Percentiles rank a stretch among this genome's conserved stretches.
These are phyloP conservation scores for Striga hermonthica DNA, from an alignment of 305 asterid species.

Conservation along the genomic window DNA sequence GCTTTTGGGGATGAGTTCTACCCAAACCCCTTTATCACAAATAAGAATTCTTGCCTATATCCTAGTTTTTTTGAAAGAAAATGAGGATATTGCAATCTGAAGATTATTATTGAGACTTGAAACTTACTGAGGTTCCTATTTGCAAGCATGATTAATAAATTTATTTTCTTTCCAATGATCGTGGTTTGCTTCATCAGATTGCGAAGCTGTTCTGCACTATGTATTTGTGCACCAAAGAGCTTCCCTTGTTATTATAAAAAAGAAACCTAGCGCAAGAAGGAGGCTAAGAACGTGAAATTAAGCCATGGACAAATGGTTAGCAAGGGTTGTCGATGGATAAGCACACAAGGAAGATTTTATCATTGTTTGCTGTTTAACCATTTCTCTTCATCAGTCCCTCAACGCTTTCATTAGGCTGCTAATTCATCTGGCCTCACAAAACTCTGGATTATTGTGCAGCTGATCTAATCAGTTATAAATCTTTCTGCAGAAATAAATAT, in stretches of 20 bases:
- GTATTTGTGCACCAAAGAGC: not conserved
- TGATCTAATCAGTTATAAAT: too few relatives aligned
- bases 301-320: not conserved
- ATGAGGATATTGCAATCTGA: not conserved
- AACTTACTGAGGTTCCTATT: too few relatives aligned
- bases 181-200: not conserved
- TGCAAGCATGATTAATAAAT: too few relatives aligned
- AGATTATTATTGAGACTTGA: too few relatives aligned
- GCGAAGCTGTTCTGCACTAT: not conserved
- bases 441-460: not conserved
- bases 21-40: too few relatives aligned
- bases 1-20: too few relatives aligned
- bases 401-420: not conserved
- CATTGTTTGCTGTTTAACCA: not conserved
- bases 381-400: not conserved
- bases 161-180: too few relatives aligned
- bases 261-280: not conserved
- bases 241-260: too few relatives aligned
- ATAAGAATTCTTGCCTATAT: slow-evolving; percentile 16
- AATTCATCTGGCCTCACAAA: not conserved
- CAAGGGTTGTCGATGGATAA: too few relatives aligned
- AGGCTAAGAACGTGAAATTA: not conserved
- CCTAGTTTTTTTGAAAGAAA: not conserved
- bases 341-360: too few relatives aligned
- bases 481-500: too few relatives aligned